Conservation (phyloP, 2,329 filamentous ascomycete species). For the Pseudogymnoascus sp. region DNA sequence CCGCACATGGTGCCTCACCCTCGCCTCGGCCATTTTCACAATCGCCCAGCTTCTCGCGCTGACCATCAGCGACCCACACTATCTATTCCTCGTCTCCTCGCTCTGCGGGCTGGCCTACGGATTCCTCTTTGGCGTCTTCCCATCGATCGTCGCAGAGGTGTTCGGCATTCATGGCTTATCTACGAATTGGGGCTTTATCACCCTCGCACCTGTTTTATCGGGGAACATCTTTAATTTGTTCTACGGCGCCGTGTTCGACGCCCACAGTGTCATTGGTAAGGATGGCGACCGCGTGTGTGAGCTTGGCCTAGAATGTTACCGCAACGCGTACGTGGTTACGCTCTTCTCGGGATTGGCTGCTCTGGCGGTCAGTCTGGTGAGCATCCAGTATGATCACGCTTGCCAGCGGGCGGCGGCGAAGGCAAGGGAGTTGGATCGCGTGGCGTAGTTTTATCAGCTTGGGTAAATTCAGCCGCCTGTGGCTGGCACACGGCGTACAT, state of each 20-base stretch:
- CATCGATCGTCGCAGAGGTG: conserved; percentile 78
- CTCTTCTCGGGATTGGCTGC: conserved; percentile 63
- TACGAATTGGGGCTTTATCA: conserved; percentile 97
- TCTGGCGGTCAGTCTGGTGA: conserved; percentile 60
- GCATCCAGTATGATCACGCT: conserved; percentile 38
- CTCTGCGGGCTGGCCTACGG: conserved; percentile 87
- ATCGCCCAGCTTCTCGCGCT: conserved; percentile 71
- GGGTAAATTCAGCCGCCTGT: background rate
- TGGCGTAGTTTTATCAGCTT: background rate
- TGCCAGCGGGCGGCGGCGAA: background rate
- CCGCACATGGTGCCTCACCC: conserved; percentile 83
- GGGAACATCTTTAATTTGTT: conserved; percentile 90
- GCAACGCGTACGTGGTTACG: conserved; percentile 71
- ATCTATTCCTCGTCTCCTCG: conserved; percentile 69
- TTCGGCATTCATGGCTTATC: conserved; percentile 86
- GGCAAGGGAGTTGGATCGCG: background rate
- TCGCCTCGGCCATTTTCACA: conserved; percentile 70
- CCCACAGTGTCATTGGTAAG: conserved; percentile 61
- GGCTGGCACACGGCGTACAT: background rate
- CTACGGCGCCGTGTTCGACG: conserved; percentile 78
- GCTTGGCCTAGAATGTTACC: conserved; percentile 75
- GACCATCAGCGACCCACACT: conserved; percentile 66
- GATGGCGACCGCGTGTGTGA: conserved; percentile 67
- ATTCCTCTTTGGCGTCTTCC: conserved; percentile 88
- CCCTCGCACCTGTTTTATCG: conserved; percentile 74